A percentile compares a stretch with the other conserved stretches of the same genome.
phyloP scores from a whole-genome alignment of 495 filamentous ascomycete genomes.

The Clohesyomyces aquaticus region DNA sequence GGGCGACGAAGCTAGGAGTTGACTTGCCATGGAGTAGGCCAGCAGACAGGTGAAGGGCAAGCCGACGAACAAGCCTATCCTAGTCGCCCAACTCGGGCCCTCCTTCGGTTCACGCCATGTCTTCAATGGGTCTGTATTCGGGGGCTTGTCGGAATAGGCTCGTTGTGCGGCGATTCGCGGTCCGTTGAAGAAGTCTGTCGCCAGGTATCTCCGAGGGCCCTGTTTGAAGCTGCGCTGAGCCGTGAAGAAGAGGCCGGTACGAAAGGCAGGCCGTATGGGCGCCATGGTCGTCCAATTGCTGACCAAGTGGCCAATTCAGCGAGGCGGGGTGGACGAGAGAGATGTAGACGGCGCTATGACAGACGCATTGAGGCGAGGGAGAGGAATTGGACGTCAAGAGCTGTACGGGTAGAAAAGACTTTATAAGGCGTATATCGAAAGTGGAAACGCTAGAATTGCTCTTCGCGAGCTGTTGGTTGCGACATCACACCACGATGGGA shows the following conservation, averaged over 20 bases:
- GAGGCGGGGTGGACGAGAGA: neutral
- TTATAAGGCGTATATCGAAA: conserved; percentile 1
- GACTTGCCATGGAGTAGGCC: conserved; percentile 68
- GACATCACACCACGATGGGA: conserved; percentile 28
- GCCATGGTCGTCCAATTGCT: conserved; percentile 30
- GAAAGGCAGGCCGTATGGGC: conserved; percentile 17
- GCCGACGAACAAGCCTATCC: conserved; percentile 60
- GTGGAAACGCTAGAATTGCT: neutral
- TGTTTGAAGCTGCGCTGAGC: conserved; percentile 5
- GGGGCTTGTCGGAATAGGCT: conserved; percentile 33
- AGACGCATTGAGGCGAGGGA: neutral
- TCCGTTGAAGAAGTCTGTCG: conserved; percentile 6
- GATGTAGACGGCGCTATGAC: neutral
- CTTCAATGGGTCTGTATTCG: conserved; percentile 17
- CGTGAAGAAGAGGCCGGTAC: conserved; percentile 12
- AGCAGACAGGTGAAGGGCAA: conserved; percentile 65
- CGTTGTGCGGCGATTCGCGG: too few relatives aligned
- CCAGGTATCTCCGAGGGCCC: neutral
- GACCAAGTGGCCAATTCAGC: neutral
- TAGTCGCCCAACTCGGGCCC: conserved; percentile 34
- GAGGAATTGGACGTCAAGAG: neutral
- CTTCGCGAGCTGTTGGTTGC: neutral
- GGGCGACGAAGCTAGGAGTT: too few relatives aligned
- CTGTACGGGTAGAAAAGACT: neutral
- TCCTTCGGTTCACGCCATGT: conserved; percentile 32